phyloP scores from a whole-genome alignment of 495 filamentous ascomycete species.

The Penicillium pulvis region DNA sequence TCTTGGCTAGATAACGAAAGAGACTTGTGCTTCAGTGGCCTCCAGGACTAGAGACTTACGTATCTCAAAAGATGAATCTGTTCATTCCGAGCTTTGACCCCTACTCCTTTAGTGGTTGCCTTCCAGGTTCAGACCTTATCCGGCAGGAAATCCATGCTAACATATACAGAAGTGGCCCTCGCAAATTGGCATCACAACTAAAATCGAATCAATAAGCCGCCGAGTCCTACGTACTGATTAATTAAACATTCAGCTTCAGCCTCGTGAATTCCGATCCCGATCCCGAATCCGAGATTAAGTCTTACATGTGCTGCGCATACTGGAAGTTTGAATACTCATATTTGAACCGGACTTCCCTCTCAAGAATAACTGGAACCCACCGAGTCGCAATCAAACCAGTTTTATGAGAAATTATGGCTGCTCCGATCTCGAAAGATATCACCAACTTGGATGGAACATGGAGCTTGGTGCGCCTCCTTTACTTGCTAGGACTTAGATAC shows the following conservation, averaged over 20 bases:
- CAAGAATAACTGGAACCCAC: not conserved
- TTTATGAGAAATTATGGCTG: no score
- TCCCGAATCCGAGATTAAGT: constrained; percentile 17
- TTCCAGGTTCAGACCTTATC: no score
- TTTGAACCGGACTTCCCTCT: not conserved
- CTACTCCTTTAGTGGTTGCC: no score
- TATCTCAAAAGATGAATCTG: no score
- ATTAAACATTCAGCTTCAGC: constrained; percentile 1
- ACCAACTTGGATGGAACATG: constrained; percentile 20
- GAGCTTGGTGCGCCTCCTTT: constrained; percentile 15
- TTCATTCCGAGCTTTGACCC: no score
- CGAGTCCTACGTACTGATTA: constrained; percentile 1
- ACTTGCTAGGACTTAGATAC: not conserved
- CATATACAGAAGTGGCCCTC: not conserved
- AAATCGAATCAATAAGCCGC: not conserved
- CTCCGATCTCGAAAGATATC: constrained; percentile 2
- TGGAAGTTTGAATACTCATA: not conserved
- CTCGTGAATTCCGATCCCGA: constrained; percentile 19
- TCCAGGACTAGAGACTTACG: no score
- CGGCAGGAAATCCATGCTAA: no score
- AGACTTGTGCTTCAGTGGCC: no score
- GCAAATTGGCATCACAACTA: not conserved
- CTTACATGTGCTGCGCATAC: not conserved
- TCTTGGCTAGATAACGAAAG: no score
- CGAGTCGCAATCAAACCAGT: not conserved